phyloP scores from a whole-genome alignment of 1,284 basidiomycete genomes.

The Cutaneotrichosporon mucoides region DNA sequence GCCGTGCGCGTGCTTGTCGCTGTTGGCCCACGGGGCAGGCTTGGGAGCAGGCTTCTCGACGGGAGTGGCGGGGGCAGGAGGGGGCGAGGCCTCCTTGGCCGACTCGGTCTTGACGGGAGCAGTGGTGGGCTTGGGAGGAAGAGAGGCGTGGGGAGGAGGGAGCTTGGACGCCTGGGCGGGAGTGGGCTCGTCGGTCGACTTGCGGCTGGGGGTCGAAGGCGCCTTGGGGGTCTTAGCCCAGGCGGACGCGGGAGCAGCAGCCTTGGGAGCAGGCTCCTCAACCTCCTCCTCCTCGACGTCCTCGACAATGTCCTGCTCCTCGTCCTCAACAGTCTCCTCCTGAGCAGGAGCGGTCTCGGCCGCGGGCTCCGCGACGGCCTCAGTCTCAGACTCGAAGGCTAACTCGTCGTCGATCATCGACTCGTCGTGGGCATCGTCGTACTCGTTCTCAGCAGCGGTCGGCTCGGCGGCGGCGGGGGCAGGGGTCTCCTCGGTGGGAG shows the following conservation, averaged over 20 bases:
- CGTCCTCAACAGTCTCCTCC: conserved; percentile 1
- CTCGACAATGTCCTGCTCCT: neutral
- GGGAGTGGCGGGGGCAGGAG: conserved; percentile 10
- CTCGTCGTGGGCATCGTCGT: conserved; percentile 6
- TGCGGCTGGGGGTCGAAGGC: conserved; percentile 24
- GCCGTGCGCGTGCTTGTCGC: conserved; percentile 48
- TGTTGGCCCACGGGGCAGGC: conserved; percentile 45
- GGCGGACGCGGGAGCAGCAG: conserved; percentile 22
- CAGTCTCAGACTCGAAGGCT: neutral
- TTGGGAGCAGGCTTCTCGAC: conserved; percentile 22
- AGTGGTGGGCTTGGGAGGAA: conserved; percentile 50
- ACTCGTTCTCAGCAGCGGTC: neutral
- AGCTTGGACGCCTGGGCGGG: conserved; percentile 32
- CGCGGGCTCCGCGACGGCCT: neutral
- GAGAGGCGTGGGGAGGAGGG: conserved; percentile 31
- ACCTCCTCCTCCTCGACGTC: neutral
- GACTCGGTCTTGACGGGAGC: conserved; percentile 53
- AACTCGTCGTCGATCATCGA: conserved; percentile 13
- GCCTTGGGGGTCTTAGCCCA: conserved; percentile 30
- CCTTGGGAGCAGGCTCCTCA: neutral
- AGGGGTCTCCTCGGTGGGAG: conserved; percentile 10
- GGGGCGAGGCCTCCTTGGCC: conserved; percentile 59
- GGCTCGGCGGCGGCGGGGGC: conserved; percentile 12
- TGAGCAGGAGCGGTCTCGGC: too few relatives aligned
- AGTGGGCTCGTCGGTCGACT: conserved; percentile 30